Evolutionary conservation across 78 protist genomes (phyloP), one percentile per base, ranked within the genome.

Genomic region (Trichosphaerium sp.): DNA sequence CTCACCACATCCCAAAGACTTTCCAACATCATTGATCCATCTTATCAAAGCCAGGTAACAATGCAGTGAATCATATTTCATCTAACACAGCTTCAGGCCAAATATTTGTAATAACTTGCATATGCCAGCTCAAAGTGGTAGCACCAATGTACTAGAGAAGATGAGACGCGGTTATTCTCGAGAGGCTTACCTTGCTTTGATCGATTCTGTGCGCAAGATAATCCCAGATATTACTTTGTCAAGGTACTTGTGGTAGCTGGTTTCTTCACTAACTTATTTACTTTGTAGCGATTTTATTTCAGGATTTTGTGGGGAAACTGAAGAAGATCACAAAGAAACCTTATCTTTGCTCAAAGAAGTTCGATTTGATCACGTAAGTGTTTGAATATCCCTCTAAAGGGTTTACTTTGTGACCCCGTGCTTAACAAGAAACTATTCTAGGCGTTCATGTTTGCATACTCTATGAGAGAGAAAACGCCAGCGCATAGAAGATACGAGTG

Each of bases 1-100:
- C 26, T 78, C 89, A 43, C 97, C 97, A 3, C 97, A 93, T 65
- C 97, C 97, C 8, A 90, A 93, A 60, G 93, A 88, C 75, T 88
- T 85, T 21, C 89, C 91, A n/a, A 74, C 23, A 42, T 37, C 18
- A 71, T 23, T 40, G 15, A 35, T 31, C 26, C 21, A 44, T 44
- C 29, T 44, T 44, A 44, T 44, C 21, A 21, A 44, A 21, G 29
- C 51, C 21, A n/a, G 18, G n/a, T n/a, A n/a, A 44, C 18, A n/a
- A 44, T 44, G 18, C 21, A n/a, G 51, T 18, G 29, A 44, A 21
- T 44, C 21, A 44, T 44, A 21, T n/a, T 44, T 44, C 18, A 44
- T 44, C n/a, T n/a, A n/a, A n/a, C n/a, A n/a, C n/a, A n/a, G n/a
- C n/a, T n/a, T n/a, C n/a, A 34, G 74, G 38, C 77, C 81, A 39